Conservation (phyloP, 148 eudicot species). For the Camellia granthamiana region DNA sequence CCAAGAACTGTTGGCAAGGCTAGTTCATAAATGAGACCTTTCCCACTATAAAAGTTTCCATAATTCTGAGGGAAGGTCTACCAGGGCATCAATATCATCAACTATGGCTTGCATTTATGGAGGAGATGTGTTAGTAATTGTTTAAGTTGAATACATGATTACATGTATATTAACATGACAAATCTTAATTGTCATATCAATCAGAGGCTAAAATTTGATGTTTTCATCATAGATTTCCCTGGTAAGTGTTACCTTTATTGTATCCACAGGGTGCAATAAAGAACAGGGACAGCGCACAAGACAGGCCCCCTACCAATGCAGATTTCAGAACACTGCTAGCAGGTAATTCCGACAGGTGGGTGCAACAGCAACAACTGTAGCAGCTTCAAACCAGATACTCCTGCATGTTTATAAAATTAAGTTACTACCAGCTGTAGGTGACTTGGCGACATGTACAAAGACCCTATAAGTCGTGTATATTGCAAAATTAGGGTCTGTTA, state of each 20-base stretch:
- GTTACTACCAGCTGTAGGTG: background rate
- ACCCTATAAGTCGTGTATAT: background rate
- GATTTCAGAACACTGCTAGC: slow-evolving; percentile 83
- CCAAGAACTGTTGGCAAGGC: background rate
- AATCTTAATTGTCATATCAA: background rate
- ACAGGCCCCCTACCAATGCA: slow-evolving; percentile 85
- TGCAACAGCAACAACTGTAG: slow-evolving; percentile 95
- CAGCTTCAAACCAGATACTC: slow-evolving; percentile 96
- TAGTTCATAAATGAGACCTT: slow-evolving; percentile 5
- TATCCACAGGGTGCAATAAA: slow-evolving; percentile 84
- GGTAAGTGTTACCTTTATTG: slow-evolving; percentile 55
- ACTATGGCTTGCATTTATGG: background rate
- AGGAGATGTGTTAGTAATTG: background rate
- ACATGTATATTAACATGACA: too few species aligned
- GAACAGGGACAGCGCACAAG: slow-evolving; percentile 85
- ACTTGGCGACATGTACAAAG: background rate
- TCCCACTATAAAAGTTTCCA: background rate
- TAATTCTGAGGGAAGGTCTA: background rate
- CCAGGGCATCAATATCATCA: background rate
- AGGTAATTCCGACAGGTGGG: slow-evolving; percentile 85
- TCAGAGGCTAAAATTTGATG: background rate
- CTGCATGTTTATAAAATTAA: slow-evolving; percentile 33
- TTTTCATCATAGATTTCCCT: background rate
- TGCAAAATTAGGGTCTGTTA: background rate
- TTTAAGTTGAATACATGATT: background rate